These are phyloP conservation scores for Beauveria asiatica DNA, from an alignment of 2,329 filamentous ascomycete species.

Conservation along the genomic window DNA sequence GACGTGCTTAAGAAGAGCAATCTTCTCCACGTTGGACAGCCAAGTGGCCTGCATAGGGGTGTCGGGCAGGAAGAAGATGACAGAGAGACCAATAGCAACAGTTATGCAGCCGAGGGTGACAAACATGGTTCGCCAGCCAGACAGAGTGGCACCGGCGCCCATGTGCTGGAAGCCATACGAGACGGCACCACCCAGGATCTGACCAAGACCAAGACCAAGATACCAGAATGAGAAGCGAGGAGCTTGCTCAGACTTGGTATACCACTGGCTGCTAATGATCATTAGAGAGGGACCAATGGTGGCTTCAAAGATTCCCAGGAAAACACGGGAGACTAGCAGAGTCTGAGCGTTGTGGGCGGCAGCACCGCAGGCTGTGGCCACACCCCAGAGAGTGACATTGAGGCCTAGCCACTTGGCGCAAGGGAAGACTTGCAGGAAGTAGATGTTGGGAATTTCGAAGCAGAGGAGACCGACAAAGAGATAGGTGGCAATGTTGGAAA, in stretches of 20 bases:
- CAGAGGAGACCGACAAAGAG: constrained; percentile 54
- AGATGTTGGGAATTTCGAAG: constrained; percentile 51
- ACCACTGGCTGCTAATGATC: constrained; percentile 53
- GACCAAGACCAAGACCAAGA: constrained; percentile 48
- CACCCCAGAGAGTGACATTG: constrained; percentile 52
- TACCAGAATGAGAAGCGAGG: constrained; percentile 55
- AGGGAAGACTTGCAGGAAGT: constrained; percentile 52
- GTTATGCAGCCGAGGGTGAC: constrained; percentile 53
- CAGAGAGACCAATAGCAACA: constrained; percentile 24
- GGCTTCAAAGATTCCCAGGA: constrained; percentile 53
- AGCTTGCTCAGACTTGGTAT: constrained; percentile 52
- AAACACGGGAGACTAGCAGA: constrained; percentile 46
- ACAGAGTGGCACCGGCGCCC: constrained; percentile 40
- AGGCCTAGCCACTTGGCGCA: constrained; percentile 51
- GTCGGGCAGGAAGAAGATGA: constrained; percentile 27
- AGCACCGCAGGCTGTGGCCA: constrained; percentile 45
- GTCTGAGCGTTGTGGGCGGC: constrained; percentile 44
- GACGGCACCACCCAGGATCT: constrained; percentile 57
- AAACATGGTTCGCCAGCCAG: constrained; percentile 65
- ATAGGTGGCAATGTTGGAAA: constrained; percentile 52
- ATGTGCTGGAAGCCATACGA: constrained; percentile 51
- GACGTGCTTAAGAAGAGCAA: constrained; percentile 43
- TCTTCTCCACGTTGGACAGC: constrained; percentile 39
- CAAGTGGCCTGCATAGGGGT: constrained; percentile 39
- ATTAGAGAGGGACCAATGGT: constrained; percentile 52